phyloP scores from a whole-genome alignment of 768 basidiomycete genomes.

The Pilatotrama ljubarskyi region DNA sequence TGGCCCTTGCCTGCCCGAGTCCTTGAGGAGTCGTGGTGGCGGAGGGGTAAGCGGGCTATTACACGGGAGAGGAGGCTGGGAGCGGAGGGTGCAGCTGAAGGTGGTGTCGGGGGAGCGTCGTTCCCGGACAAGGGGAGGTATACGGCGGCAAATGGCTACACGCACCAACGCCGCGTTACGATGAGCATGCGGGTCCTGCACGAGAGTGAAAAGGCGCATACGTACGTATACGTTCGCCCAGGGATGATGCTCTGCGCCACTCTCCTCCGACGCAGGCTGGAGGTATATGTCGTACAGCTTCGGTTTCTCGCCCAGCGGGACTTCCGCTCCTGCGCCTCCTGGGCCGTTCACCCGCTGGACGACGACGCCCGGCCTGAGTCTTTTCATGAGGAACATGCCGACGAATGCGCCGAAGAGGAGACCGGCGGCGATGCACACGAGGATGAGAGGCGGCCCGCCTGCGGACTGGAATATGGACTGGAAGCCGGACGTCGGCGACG shows the following conservation, averaged over 20 bases:
- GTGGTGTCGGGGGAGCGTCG: background rate
- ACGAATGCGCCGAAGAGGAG: conserved; percentile 24
- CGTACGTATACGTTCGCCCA: conserved; percentile 3
- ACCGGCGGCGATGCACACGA: conserved; percentile 26
- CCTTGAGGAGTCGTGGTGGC: background rate
- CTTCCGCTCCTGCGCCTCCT: background rate
- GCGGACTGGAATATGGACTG: conserved; percentile 19
- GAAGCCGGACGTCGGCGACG: background rate
- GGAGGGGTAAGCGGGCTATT: background rate
- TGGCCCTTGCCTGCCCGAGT: background rate
- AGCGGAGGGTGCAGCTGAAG: background rate
- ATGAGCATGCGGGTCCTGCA: background rate
- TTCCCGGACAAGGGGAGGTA: background rate
- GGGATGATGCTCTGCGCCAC: background rate
- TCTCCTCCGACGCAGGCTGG: background rate
- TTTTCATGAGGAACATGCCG: conserved; percentile 19
- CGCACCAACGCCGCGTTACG: too few relatives aligned
- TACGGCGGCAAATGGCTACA: conserved; percentile 14
- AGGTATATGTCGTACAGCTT: conserved; percentile 16
- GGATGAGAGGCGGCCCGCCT: conserved; percentile 26
- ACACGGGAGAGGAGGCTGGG: background rate
- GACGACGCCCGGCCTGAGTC: conserved; percentile 19
- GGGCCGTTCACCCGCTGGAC: background rate
- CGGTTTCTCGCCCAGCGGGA: conserved; percentile 17
- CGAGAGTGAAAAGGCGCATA: background rate